Conservation (phyloP, 208 protist genomes). For the Acanthamoeba healyi region DNA sequence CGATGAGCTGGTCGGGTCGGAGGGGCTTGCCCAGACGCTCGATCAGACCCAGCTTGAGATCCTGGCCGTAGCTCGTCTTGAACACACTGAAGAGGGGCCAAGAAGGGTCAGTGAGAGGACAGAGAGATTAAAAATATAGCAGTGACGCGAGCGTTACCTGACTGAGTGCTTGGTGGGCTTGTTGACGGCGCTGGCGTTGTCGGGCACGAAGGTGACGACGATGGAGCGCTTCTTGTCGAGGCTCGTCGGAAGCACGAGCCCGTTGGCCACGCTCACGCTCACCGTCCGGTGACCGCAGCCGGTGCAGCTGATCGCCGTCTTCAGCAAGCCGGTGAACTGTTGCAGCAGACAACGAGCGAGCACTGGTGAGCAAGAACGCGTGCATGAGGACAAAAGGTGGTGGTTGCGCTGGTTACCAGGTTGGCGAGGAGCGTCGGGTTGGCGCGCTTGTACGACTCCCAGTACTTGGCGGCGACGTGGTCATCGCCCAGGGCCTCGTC, state of each 20-base stretch:
- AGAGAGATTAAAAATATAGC: too few species aligned
- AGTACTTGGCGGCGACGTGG: constrained; percentile 49
- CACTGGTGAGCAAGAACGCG: too few species aligned
- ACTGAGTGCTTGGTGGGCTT: constrained; percentile 27
- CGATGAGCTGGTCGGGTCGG: constrained; percentile 30
- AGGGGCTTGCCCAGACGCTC: constrained; percentile 29
- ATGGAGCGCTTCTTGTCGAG: constrained; percentile 47
- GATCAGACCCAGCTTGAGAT: constrained; percentile 18
- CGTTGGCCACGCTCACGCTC: constrained; percentile 45
- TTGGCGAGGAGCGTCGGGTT: background rate
- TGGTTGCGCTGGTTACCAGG: too few species aligned
- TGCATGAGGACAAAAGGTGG: too few species aligned
- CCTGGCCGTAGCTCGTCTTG: constrained; percentile 45
- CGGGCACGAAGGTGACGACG: constrained; percentile 21
- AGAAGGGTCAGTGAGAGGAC: too few species aligned
- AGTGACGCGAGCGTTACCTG: too few species aligned
- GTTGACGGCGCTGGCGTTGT: background rate
- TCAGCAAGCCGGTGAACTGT: constrained; percentile 27
- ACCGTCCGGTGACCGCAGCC: constrained; percentile 5
- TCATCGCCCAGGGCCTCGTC: constrained; percentile 43
- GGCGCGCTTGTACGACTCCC: constrained; percentile 22
- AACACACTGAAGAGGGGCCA: constrained; percentile 5
- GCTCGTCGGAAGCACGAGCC: constrained; percentile 3
- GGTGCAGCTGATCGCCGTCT: constrained; percentile 46
- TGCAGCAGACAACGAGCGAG: too few species aligned